Evolutionary conservation across 306 rosid genomes (phyloP).

Genomic region (Sechiopsis laciniata): DNA sequence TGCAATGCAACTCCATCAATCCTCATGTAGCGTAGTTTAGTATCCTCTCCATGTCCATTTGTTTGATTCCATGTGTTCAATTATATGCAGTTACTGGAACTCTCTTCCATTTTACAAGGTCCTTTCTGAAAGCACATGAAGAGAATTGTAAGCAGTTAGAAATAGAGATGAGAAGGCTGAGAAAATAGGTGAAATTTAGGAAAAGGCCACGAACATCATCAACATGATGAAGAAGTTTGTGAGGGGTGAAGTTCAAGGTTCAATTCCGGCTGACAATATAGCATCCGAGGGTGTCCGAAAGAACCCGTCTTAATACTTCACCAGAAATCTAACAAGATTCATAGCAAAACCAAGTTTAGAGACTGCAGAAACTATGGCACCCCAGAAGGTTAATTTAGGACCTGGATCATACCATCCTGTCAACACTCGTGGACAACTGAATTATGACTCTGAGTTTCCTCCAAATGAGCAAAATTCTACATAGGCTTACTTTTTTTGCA

Average conservation of each 20-base stretch:
- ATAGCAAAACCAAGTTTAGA: conserved; percentile 5
- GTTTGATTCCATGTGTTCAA: conserved; percentile 9
- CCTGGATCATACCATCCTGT: background rate
- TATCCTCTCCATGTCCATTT: background rate
- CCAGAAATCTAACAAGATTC: conserved; percentile 4
- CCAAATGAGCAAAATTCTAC: background rate
- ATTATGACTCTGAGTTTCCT: background rate
- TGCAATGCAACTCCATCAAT: background rate
- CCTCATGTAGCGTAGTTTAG: background rate
- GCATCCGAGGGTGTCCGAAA: background rate
- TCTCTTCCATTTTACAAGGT: conserved; percentile 60
- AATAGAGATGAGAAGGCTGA: conserved; percentile 65
- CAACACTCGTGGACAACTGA: conserved; percentile 11
- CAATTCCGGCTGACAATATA: background rate
- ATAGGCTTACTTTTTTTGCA: background rate
- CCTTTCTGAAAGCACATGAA: conserved; percentile 89
- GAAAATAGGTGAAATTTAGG: conserved; percentile 68
- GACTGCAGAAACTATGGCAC: conserved; percentile 7
- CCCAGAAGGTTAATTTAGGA: background rate
- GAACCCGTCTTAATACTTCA: conserved; percentile 1
- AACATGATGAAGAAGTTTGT: conserved; percentile 36
- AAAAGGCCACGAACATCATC: conserved; percentile 56
- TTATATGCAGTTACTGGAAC: conserved; percentile 71
- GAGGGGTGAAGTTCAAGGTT: background rate
- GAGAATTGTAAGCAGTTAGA: conserved; percentile 87